phyloP scores from a whole-genome alignment of 2,329 filamentous ascomycete species.

The Talaromyces verruculosus region DNA sequence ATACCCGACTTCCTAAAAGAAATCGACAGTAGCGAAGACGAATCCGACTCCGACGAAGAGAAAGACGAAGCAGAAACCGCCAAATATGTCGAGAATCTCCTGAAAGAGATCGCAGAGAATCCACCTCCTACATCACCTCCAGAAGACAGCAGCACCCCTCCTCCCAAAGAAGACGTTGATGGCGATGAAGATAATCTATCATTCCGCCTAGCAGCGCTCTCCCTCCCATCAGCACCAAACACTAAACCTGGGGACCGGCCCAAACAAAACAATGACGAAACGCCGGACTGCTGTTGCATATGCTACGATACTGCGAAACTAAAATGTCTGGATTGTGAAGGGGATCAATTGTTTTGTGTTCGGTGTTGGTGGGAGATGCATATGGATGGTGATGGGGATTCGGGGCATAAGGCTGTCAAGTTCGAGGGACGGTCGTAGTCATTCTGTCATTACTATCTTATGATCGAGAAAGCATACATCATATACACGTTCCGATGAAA shows the following conservation, averaged over 20 bases:
- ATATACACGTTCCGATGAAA: neutral
- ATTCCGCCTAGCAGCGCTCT: constrained; percentile 6
- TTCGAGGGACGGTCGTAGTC: constrained; percentile 44
- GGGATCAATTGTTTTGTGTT: constrained; percentile 67
- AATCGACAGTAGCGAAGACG: neutral
- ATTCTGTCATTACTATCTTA: neutral
- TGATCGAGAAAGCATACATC: neutral
- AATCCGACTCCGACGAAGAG: constrained; percentile 15
- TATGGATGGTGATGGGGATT: constrained; percentile 64
- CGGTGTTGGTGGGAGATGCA: constrained; percentile 83
- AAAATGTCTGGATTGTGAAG: constrained; percentile 69
- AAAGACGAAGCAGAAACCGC: constrained; percentile 20
- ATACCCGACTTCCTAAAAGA: constrained; percentile 7
- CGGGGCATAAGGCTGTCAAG: constrained; percentile 65
- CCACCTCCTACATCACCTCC: constrained; percentile 1
- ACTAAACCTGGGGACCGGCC: constrained; percentile 9
- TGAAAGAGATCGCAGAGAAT: constrained; percentile 13
- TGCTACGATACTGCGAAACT: constrained; percentile 77
- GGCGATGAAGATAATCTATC: constrained; percentile 8
- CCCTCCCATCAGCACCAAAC: constrained; percentile 20
- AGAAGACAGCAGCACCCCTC: constrained; percentile 1
- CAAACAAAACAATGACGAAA: neutral
- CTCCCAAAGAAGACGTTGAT: neutral
- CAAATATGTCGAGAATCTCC: constrained; percentile 17
- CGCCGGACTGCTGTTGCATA: constrained; percentile 71